These are phyloP conservation scores for Ilyonectria robusta DNA, from an alignment of 2,329 filamentous ascomycete genomes.

Conservation along the genomic window DNA sequence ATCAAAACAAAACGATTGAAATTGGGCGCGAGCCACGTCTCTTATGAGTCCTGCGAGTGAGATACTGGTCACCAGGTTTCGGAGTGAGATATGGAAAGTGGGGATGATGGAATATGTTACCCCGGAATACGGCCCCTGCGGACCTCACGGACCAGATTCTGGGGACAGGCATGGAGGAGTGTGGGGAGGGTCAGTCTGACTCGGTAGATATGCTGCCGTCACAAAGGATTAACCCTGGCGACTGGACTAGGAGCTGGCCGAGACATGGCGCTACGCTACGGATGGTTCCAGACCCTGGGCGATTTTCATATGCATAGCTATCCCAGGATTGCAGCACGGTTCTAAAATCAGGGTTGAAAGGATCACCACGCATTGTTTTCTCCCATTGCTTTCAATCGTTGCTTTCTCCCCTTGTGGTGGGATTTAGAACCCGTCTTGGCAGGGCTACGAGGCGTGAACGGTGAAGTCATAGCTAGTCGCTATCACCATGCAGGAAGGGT, in stretches of 20 bases:
- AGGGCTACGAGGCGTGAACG: background rate
- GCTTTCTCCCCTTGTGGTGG: background rate
- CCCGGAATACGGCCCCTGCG: conserved; percentile 18
- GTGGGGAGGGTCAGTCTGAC: conserved; percentile 10
- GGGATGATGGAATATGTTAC: conserved; percentile 25
- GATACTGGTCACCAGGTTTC: background rate
- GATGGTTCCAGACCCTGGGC: background rate
- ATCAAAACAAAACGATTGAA: background rate
- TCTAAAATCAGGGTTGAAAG: background rate
- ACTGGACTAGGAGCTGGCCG: background rate
- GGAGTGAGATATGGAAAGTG: background rate
- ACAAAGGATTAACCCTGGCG: background rate
- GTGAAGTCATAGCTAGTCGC: background rate
- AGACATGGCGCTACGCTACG: background rate
- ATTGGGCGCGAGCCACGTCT: background rate
- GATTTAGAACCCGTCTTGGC: background rate
- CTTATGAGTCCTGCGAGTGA: background rate
- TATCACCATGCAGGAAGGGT: background rate
- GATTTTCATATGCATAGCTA: background rate
- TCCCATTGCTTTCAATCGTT: background rate
- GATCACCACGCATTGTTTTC: too few species aligned
- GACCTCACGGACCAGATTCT: conserved; percentile 7
- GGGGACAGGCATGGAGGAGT: conserved; percentile 2
- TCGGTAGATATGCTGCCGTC: conserved; percentile 4
- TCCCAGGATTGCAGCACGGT: background rate